These are phyloP conservation scores for Solanum virginianum DNA, from an alignment of 257 asterid species.

Conservation along the genomic window DNA sequence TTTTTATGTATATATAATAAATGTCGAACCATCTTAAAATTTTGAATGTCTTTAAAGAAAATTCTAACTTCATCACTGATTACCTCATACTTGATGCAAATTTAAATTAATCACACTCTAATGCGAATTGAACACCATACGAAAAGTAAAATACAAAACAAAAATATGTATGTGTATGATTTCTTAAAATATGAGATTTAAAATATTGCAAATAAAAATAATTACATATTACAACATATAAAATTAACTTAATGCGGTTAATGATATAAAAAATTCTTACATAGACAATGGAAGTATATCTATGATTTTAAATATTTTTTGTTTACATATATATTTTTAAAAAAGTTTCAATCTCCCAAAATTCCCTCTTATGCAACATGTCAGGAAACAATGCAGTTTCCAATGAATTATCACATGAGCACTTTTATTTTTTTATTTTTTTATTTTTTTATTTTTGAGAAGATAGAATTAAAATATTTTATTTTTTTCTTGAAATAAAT, in stretches of 20 bases:
- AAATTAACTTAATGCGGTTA: too few species aligned
- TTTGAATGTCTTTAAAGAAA: too few species aligned
- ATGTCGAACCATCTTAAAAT: too few species aligned
- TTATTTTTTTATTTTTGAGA: too few species aligned
- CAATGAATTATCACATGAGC: background rate
- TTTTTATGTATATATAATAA: too few species aligned
- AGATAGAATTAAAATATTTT: background rate
- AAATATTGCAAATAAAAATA: background rate
- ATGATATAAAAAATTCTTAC: background rate
- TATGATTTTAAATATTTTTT: background rate
- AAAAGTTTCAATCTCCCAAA: background rate
- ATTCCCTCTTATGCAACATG: conserved; percentile 10
- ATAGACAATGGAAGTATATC: too few species aligned
- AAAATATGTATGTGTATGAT: background rate
- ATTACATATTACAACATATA: rapidly evolving
- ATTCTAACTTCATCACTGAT: too few species aligned
- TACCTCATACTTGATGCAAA: too few species aligned
- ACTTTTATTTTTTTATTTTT: background rate
- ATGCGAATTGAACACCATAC: too few species aligned
- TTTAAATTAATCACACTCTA: too few species aligned
- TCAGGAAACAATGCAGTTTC: conserved; percentile 5
- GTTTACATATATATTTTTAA: background rate
- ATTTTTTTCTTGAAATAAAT: background rate
- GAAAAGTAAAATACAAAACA: background rate
- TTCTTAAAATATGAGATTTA: background rate